Conservation (phyloP, 2,329 filamentous ascomycete genomes). For the Ciborinia camelliae region DNA sequence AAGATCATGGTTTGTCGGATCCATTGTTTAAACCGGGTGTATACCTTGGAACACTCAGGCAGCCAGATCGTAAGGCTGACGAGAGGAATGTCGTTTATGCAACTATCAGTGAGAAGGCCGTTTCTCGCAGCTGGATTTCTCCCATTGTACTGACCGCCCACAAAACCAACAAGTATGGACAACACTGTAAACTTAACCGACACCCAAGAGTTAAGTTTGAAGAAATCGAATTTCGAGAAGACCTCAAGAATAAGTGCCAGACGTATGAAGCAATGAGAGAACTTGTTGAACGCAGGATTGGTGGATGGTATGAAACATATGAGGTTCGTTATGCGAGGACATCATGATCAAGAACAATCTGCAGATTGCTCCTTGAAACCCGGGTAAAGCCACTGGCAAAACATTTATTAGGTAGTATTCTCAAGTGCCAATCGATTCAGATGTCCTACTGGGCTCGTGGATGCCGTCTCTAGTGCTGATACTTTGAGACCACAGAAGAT, state of each 20-base stretch:
- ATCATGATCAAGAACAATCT: background rate
- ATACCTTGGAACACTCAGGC: constrained; percentile 3
- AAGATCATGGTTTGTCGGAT: constrained; percentile 3
- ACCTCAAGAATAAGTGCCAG: constrained; percentile 5
- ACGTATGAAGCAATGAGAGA: constrained; percentile 10
- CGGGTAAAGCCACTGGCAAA: too few relatives aligned
- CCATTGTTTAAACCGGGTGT: constrained; percentile 8
- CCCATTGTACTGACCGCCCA: constrained; percentile 4
- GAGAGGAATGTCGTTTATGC: constrained; percentile 7
- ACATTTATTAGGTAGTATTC: background rate
- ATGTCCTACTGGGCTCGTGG: background rate
- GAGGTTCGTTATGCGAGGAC: constrained; percentile 11
- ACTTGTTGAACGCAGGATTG: constrained; percentile 6
- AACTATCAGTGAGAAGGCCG: background rate
- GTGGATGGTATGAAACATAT: constrained; percentile 8
- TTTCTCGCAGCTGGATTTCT: background rate
- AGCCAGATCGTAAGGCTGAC: background rate
- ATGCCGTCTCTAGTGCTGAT: background rate
- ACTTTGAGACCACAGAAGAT: background rate
- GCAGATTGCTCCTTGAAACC: background rate
- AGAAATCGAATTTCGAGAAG: constrained; percentile 1
- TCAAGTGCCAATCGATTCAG: background rate
- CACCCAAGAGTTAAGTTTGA: background rate
- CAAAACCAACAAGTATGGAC: constrained; percentile 11
- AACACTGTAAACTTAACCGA: constrained; percentile 7